A percentile compares a stretch with the other conserved stretches of the same genome.
phyloP scores from a whole-genome alignment of 2,329 filamentous ascomycete species.

The Diaporthe eres region DNA sequence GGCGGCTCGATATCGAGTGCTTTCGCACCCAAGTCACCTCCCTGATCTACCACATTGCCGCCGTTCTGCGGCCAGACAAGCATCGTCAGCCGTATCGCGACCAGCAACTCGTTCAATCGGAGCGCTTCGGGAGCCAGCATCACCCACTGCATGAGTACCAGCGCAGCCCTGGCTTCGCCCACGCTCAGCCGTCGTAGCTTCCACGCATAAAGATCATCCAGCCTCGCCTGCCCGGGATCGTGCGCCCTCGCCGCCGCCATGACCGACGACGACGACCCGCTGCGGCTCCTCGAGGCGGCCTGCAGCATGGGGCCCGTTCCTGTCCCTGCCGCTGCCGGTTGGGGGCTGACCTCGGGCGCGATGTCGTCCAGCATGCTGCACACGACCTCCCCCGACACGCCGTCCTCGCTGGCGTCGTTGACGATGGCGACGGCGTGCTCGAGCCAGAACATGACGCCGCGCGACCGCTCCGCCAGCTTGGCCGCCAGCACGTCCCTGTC shows the following conservation, averaged over 20 bases:
- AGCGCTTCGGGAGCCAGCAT: conserved; percentile 51
- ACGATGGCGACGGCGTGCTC: conserved; percentile 54
- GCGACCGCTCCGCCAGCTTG: conserved; percentile 48
- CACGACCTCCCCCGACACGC: conserved; percentile 51
- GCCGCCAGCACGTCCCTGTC: conserved; percentile 48
- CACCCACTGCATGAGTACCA: conserved; percentile 53
- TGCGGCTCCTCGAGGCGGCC: neutral
- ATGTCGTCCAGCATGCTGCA: conserved; percentile 41
- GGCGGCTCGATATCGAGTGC: conserved; percentile 47
- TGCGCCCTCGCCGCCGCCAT: neutral
- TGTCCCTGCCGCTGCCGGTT: neutral
- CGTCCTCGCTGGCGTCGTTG: conserved; percentile 53
- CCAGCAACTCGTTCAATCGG: conserved; percentile 50
- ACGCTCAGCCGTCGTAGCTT: conserved; percentile 51
- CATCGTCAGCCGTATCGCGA: conserved; percentile 50
- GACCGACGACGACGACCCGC: conserved; percentile 8
- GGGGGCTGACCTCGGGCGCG: neutral
- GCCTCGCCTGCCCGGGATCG: conserved; percentile 6
- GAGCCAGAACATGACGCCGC: conserved; percentile 53
- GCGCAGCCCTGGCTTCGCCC: conserved; percentile 48
- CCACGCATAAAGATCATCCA: conserved; percentile 54
- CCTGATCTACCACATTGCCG: no score
- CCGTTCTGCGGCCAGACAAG: conserved; percentile 40
- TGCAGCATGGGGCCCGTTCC: neutral
- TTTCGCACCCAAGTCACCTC: conserved; percentile 13